A percentile compares a stretch with the other conserved stretches of the same genome.
Evolutionary conservation across 305 asterid species (phyloP).

Genomic region (Ajuga reptans): DNA sequence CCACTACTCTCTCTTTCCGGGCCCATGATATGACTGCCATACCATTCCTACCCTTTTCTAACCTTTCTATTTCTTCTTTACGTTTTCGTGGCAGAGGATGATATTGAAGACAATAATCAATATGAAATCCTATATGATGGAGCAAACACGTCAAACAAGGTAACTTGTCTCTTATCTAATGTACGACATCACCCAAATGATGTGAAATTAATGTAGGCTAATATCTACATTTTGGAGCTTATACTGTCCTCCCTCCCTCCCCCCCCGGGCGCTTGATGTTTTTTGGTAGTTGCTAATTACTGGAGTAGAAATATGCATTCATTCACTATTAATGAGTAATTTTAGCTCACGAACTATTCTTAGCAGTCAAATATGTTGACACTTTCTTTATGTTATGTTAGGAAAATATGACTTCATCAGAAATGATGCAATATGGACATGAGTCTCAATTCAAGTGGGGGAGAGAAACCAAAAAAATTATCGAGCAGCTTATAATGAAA

Average conservation of each 20-base stretch:
- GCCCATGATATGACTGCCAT: neutral
- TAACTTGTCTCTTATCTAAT: conserved; percentile 15
- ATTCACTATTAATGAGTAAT: neutral
- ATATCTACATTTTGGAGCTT: neutral
- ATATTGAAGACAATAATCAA: conserved; percentile 22
- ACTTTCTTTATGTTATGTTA: conserved; percentile 13
- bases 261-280: no score
- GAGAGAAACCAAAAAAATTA: conserved; percentile 44
- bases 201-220: neutral
- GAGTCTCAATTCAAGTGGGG: conserved; percentile 29
- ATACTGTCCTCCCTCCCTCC: neutral
- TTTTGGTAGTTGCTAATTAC: neutral
- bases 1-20: neutral
- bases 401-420: conserved; percentile 24
- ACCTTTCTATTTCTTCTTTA: neutral
- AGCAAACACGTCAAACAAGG: conserved; percentile 21
- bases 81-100: conserved; percentile 35
- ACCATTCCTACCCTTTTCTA: neutral
- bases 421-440: conserved; percentile 24
- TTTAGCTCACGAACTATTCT: neutral
- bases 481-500: conserved; percentile 53
- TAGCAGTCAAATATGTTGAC: neutral
- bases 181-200: neutral
- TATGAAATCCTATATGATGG: conserved; percentile 21
- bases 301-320: neutral